Evolutionary conservation across 164 flowering plant species (phyloP), one percentile per base, ranked within the genome.

Genomic region (Umbilicus rupestris): DNA sequence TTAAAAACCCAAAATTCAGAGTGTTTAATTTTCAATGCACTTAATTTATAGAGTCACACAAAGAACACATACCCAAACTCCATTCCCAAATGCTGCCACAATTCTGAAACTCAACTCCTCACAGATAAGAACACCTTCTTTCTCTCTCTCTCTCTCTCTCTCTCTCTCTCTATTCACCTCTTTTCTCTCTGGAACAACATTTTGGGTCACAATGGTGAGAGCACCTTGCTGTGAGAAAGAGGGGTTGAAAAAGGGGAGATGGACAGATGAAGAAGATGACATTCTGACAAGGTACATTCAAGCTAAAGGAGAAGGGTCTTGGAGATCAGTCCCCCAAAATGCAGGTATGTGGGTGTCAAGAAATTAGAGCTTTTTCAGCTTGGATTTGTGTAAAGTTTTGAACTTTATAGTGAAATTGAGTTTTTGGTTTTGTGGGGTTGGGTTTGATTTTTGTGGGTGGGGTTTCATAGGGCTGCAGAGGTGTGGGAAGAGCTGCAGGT

Each of bases 401-500:
- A 31, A 15, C 35, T 30, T 31, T 35, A 60, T 30, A n/a, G 63
- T 59, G 63, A 59, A 31, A 4, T 31, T 59, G 64, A 30, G 35
- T 30, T 60, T 14, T 3, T n/a, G 8, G 55, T 47, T 22, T 47
- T 47, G 20, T 3, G 44, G 44, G 44, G 7, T 41, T 41, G 44
- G 44, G 10, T 41, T 41, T 41, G 44, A 41, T 41, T 41, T 41
- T 41, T 41, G 44, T 14, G 44, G 44, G 44, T 41, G 44, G 44
- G 10, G 55, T 47, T 17, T 60, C 22, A n/a, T 26, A 60, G 64
- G 64, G 17, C 35, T 60, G 39, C 35, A 60, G 39, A 60, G 64
- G 22, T 60, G 64, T 60, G 64, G 64, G 64, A 60, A 60, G 64
- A 60, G 64, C 22, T 60, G 64, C 39, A 60, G 64, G n/a, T 60